Percentiles rank a stretch among this genome's conserved stretches.
phyloP scores from a whole-genome alignment of 176 grass and related monocot species.

The Alloteropsis semialata region DNA sequence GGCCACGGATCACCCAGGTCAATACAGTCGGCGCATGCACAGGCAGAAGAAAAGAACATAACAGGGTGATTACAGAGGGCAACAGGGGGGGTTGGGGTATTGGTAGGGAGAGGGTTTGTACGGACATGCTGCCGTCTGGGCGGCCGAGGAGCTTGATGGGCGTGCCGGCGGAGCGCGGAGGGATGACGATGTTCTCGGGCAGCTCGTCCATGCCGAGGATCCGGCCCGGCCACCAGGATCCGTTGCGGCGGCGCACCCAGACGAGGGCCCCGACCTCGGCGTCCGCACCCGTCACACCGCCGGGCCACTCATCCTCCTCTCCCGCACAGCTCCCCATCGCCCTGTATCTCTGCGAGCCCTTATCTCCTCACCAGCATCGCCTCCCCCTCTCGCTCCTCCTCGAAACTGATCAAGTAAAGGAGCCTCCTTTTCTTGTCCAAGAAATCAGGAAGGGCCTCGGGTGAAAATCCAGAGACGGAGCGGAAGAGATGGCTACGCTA shows the following conservation, averaged over 20 bases:
- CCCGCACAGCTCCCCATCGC: slow-evolving; percentile 47
- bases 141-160: slow-evolving; percentile 96
- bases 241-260: slow-evolving; percentile 96
- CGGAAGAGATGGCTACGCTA: neutral
- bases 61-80: neutral
- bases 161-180: slow-evolving; percentile 73
- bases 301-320: slow-evolving; percentile 29
- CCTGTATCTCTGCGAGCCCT: neutral
- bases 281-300: slow-evolving; percentile 39
- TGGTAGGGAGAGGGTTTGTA: slow-evolving; percentile 11
- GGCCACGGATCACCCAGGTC: slow-evolving; percentile 2
- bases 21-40: slow-evolving; percentile 21
- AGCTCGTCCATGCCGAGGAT: slow-evolving; percentile 69
- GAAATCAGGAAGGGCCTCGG: neutral
- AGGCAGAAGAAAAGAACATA: slow-evolving; percentile 22
- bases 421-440: slow-evolving; percentile 15
- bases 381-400: neutral
- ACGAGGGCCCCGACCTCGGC: slow-evolving; percentile 81
- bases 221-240: slow-evolving; percentile 97
- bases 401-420: slow-evolving; percentile 29
- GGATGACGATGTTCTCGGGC: slow-evolving; percentile 56
- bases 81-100: neutral
- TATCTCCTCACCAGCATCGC: slow-evolving; percentile 16
- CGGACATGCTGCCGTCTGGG: slow-evolving; percentile 93
- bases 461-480: neutral